phyloP scores from a whole-genome alignment of 164 flowering plant genomes.

The Aristolochia fimbriata region DNA sequence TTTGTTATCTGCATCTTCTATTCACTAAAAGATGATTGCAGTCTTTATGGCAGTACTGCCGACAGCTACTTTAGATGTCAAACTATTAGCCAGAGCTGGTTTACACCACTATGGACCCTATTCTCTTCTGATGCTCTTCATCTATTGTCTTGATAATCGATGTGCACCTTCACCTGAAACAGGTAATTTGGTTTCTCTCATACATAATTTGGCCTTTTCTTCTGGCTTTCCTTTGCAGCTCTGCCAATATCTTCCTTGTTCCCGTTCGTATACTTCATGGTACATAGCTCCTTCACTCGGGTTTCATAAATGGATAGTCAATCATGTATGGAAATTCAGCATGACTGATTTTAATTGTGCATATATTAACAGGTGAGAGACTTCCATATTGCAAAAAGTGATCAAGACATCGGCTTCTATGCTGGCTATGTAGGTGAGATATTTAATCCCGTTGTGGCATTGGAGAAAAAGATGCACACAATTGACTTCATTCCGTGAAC shows the following conservation, averaged over 20 bases:
- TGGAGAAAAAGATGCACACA: neutral
- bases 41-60: neutral
- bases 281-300: conserved; percentile 15
- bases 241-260: conserved; percentile 64
- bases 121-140: neutral
- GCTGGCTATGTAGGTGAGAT: conserved; percentile 67
- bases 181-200: neutral
- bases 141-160: neutral
- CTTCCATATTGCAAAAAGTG: conserved; percentile 52
- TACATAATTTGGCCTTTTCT: neutral
- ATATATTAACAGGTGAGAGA: conserved; percentile 45
- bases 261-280: conserved; percentile 83
- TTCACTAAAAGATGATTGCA: too few species aligned
- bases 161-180: neutral
- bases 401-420: conserved; percentile 68
- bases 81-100: neutral
- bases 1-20: too few species aligned
- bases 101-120: neutral
- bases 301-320: neutral
- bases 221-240: conserved; percentile 31
- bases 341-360: neutral
- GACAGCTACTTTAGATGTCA: neutral
- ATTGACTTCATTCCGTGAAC: neutral
- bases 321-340: neutral
- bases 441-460: neutral